phyloP scores from a whole-genome alignment of 148 eudicot species.

The Chenopodium quinoa region DNA sequence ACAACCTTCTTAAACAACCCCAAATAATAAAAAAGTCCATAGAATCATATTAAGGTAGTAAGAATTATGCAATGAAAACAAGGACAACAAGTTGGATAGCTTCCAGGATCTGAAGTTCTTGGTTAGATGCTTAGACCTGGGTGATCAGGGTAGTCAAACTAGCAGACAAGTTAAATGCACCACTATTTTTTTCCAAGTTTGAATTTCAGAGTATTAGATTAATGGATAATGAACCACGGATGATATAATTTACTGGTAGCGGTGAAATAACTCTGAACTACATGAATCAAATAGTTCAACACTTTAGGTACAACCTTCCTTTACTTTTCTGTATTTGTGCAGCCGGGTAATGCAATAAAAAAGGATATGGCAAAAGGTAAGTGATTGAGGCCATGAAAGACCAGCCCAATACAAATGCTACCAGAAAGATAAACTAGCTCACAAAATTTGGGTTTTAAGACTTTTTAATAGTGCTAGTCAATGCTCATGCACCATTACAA shows the following conservation, averaged over 20 bases:
- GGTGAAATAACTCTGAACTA: neutral
- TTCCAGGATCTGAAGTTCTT: neutral
- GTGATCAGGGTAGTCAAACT: neutral
- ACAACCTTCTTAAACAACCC: neutral
- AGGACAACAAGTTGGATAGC: conserved; percentile 1
- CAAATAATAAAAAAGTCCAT: neutral
- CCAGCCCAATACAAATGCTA: too few relatives aligned
- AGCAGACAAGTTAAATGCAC: neutral
- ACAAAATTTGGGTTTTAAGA: neutral
- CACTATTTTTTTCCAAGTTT: too few relatives aligned
- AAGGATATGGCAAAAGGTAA: neutral
- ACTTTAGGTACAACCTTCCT: neutral
- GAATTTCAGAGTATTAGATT: neutral
- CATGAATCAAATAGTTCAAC: neutral
- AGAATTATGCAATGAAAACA: neutral
- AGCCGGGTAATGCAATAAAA: neutral
- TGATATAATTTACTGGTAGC: neutral
- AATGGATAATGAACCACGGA: neutral
- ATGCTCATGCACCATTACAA: neutral
- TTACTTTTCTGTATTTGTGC: neutral
- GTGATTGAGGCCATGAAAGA: neutral
- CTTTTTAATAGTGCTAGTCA: too few relatives aligned
- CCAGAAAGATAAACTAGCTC: neutral
- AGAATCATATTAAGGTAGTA: neutral
- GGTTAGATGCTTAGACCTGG: neutral